Evolutionary conservation across 2,329 filamentous ascomycete species (phyloP).

Genomic region (Hirsutella rhossiliensis): DNA sequence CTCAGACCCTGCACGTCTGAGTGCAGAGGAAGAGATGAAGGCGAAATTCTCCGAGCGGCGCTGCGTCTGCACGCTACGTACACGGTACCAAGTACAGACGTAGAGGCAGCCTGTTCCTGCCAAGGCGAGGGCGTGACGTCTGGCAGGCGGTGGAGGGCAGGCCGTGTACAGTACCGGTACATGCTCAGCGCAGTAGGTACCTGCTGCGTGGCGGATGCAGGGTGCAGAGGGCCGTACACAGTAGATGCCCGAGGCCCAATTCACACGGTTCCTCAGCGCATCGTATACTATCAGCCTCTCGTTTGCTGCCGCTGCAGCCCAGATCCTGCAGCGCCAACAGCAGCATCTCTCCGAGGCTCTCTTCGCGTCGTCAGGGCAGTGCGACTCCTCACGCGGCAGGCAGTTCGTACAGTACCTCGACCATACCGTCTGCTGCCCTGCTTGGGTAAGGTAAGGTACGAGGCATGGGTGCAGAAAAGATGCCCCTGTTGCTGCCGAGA

Average conservation of each 20-base stretch:
- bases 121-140: constrained; percentile 3
- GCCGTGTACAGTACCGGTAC: too few species aligned
- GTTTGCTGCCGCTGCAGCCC: background rate
- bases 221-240: background rate
- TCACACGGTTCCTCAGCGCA: background rate
- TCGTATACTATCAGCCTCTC: background rate
- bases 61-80: background rate
- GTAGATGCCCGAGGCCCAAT: background rate
- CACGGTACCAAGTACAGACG: background rate
- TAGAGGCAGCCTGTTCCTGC: background rate
- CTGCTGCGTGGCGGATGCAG: background rate
- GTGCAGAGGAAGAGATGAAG: too few species aligned
- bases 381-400: too few species aligned
- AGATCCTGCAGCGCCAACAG: background rate
- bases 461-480: too few species aligned
- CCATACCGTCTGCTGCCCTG: too few species aligned
- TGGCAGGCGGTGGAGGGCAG: constrained; percentile 1
- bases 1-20: too few species aligned
- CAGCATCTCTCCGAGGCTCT: too few species aligned
- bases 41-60: background rate
- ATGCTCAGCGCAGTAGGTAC: background rate
- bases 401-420: too few species aligned
- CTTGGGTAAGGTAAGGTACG: too few species aligned
- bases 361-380: too few species aligned
- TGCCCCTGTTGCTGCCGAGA: too few species aligned